These are phyloP conservation scores for Phytophthora pseudosyringae DNA, from an alignment of 352 stramenopile species.

Conservation along the genomic window DNA sequence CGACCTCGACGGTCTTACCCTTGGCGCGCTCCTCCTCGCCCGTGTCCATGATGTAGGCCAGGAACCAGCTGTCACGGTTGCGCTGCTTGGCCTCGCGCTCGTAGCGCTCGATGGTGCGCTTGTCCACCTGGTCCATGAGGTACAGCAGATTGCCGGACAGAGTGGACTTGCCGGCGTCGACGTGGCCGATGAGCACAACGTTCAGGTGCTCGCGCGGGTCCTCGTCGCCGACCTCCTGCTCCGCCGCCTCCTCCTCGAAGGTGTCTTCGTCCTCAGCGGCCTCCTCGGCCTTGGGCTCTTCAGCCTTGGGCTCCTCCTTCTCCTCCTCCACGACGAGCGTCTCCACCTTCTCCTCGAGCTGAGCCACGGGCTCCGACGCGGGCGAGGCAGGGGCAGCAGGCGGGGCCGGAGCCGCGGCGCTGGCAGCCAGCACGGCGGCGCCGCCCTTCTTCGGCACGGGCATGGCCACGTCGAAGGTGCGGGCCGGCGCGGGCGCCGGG, in stretches of 20 bases:
- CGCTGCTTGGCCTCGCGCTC: slow-evolving; percentile 97
- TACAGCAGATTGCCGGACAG: slow-evolving; percentile 98
- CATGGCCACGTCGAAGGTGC: slow-evolving; percentile 72
- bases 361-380: slow-evolving; percentile 30
- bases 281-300: slow-evolving; percentile 40
- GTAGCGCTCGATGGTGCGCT: slow-evolving; percentile 99
- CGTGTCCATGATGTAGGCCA: slow-evolving; percentile 99
- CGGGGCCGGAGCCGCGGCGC: slow-evolving; percentile 21
- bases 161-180: slow-evolving; percentile 99
- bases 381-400: slow-evolving; percentile 28
- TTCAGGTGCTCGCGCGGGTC: slow-evolving; percentile 98
- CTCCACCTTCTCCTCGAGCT: slow-evolving; percentile 42
- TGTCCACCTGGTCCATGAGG: slow-evolving; percentile 99
- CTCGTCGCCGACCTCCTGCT: slow-evolving; percentile 79
- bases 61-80: slow-evolving; percentile 91
- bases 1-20: slow-evolving; percentile 87
- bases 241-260: slow-evolving; percentile 56
- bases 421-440: slow-evolving; percentile 42
- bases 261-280: slow-evolving; percentile 57
- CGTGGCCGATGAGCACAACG: slow-evolving; percentile 99
- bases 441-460: slow-evolving; percentile 76
- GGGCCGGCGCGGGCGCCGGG: slow-evolving; percentile 43
- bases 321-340: slow-evolving; percentile 32
- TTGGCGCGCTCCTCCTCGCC: slow-evolving; percentile 98
- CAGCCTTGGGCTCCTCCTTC: slow-evolving; percentile 33